Base-by-base conservation (phyloP, 331 rosid genomes). In the Quercus lobata region DNA sequence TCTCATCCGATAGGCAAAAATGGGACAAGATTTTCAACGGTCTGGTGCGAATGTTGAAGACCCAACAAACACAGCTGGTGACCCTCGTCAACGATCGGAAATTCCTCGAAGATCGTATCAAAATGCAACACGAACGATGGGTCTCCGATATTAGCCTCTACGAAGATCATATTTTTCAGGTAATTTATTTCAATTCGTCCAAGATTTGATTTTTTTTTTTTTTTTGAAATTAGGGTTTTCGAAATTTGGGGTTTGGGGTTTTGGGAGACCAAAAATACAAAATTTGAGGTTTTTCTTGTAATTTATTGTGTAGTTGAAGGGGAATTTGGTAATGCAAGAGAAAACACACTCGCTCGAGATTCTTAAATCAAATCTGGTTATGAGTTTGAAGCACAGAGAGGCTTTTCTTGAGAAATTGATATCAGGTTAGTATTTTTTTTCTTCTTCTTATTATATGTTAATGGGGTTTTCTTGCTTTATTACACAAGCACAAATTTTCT, bases 1-100 rank as follows among this genome's bases (percentile, higher is more conserved):
- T 72, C 57, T 73, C 84, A 27, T 76, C 84, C 32, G 73, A 62
- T 1, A 81, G 81, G 3, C 86, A 82, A 58, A 96, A 89, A 21
- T 93, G 97, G 98, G 82, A 88, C 8, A 85, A 68, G 66, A 75
- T 87, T 14, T 91, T 90, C 83, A 74, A 82, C 21, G 79, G 77
- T 53, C 10, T 93, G 86, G 88, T 83, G 46, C 83, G 85, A 46
- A 91, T 91, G 87, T 30, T 91, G 52, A 82, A 74, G 37, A 79
- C 72, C 60, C 92, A 90, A 86, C 94, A 93, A 63, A 80, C 76
- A 15, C 93, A 93, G 89, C 89, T 95, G 65, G 94, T 83, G 30
- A 73, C 88, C 4, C 84, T 91, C 68, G 85, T 84, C 27, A 77
- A 35, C 52, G 90, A 86, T 62, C 86, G 93, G 22, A 88, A 86